Conservation (phyloP, 2,329 filamentous ascomycete genomes). For the Penicillium sp. region DNA sequence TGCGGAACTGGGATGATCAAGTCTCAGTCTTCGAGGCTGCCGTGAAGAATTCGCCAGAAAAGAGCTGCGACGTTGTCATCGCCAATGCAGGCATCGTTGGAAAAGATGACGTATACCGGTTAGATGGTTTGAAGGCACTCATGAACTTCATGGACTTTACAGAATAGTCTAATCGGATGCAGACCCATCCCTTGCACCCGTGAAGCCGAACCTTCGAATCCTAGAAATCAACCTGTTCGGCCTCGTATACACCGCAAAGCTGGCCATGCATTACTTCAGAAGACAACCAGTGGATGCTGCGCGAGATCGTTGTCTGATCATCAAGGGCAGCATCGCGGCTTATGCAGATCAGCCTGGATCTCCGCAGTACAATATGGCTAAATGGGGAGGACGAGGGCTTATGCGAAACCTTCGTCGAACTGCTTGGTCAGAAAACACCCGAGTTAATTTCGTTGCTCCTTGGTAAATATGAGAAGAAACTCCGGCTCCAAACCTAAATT, state of each 20-base stretch:
- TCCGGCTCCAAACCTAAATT: neutral
- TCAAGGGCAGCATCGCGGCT: slow-evolving; percentile 47
- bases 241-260: slow-evolving; percentile 46
- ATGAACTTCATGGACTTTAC: no score
- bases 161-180: no score
- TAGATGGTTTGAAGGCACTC: slow-evolving; percentile 29
- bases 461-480: slow-evolving; percentile 34
- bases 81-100: slow-evolving; percentile 46
- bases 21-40: slow-evolving; percentile 42
- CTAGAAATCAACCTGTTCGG: slow-evolving; percentile 43
- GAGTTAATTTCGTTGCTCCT: slow-evolving; percentile 47
- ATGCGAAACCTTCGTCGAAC: slow-evolving; percentile 41
- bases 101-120: slow-evolving; percentile 38
- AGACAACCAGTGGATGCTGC: slow-evolving; percentile 35
- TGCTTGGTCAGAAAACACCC: slow-evolving; percentile 42
- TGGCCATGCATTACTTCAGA: slow-evolving; percentile 47
- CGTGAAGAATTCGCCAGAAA: slow-evolving; percentile 33
- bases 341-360: slow-evolving; percentile 43
- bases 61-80: slow-evolving; percentile 46
- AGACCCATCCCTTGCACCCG: slow-evolving; percentile 15
- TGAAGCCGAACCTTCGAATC: slow-evolving; percentile 43
- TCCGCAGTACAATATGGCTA: slow-evolving; percentile 42
- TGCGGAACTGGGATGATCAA: slow-evolving; percentile 36
- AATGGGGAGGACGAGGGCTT: slow-evolving; percentile 45
- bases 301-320: slow-evolving; percentile 48